A percentile compares a stretch with the other conserved stretches of the same genome.
Evolutionary conservation across 148 eudicot species (phyloP).

Genomic region (Heliosperma pusillum): DNA sequence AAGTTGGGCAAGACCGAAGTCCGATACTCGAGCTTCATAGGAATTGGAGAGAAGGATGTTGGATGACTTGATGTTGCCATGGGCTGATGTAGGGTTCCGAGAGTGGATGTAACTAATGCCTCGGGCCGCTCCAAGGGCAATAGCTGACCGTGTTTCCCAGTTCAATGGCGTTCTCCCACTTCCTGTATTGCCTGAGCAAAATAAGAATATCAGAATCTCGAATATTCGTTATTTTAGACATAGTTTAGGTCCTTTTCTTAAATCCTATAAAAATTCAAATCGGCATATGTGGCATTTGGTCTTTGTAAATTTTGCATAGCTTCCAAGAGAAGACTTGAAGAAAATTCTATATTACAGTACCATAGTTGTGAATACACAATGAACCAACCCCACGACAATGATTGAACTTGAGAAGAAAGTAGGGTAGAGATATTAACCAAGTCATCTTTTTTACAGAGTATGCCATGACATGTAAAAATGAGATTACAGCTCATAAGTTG

Average conservation of each 20-base stretch:
- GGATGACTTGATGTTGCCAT: conserved; percentile 91
- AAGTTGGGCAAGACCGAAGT: conserved; percentile 76
- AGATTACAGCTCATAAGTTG: conserved; percentile 12
- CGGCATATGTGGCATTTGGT: background rate
- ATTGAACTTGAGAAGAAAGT: conserved; percentile 7
- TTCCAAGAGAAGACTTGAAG: background rate
- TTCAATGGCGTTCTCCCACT: conserved; percentile 76
- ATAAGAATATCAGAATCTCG: background rate
- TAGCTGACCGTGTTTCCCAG: conserved; percentile 79
- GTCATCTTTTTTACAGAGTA: conserved; percentile 3
- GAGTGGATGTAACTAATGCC: conserved; percentile 80
- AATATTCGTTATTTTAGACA: background rate
- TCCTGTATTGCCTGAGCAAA: conserved; percentile 67
- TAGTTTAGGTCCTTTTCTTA: background rate
- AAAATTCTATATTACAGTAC: background rate
- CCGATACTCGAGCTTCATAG: conserved; percentile 80
- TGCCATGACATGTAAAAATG: background rate
- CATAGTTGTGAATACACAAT: conserved; percentile 14
- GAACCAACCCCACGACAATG: background rate
- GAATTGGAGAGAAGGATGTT: conserved; percentile 74
- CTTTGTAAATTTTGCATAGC: background rate
- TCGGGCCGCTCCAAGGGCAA: conserved; percentile 86
- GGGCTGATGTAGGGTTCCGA: conserved; percentile 57
- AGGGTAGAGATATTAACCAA: conserved; percentile 9
- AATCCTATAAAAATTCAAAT: background rate